Percentiles rank a stretch among this genome's conserved stretches.
Evolutionary conservation across 768 basidiomycete species (phyloP).

Genomic region (Phanerodontia chrysosporium): DNA sequence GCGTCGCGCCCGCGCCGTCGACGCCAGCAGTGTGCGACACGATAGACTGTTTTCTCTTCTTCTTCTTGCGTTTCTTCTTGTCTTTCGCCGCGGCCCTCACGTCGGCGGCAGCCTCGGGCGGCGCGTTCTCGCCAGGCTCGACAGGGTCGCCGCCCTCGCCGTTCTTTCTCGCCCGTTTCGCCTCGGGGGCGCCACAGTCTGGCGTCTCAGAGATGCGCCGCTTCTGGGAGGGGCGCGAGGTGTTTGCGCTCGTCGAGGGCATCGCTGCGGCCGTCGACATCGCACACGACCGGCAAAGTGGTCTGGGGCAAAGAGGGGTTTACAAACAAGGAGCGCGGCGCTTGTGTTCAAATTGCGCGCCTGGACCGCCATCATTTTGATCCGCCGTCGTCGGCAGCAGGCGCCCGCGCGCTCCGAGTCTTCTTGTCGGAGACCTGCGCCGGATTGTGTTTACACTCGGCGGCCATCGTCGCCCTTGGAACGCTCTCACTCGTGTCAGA

Average conservation of each 20-base stretch:
- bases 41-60: slow-evolving; percentile 23
- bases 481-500: no score
- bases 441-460: no score
- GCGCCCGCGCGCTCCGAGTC: not conserved
- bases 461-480: no score
- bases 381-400: not conserved
- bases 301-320: not conserved
- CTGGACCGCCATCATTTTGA: not conserved
- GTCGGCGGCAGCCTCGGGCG: not conserved
- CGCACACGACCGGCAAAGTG: not conserved
- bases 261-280: not conserved
- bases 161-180: not conserved
- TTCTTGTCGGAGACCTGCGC: not conserved
- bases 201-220: not conserved
- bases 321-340: not conserved
- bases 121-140: not conserved
- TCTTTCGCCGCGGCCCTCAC: slow-evolving; percentile 6
- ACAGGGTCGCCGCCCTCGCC: not conserved
- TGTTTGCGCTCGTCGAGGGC: not conserved
- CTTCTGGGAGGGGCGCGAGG: not conserved
- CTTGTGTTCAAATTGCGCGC: not conserved
- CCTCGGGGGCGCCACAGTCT: not conserved
- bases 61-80: slow-evolving; percentile 25
- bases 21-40: slow-evolving; percentile 3
- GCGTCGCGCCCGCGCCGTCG: not conserved